phyloP scores from a whole-genome alignment of 2,329 filamentous ascomycete species.

The Fusarium papillatum region DNA sequence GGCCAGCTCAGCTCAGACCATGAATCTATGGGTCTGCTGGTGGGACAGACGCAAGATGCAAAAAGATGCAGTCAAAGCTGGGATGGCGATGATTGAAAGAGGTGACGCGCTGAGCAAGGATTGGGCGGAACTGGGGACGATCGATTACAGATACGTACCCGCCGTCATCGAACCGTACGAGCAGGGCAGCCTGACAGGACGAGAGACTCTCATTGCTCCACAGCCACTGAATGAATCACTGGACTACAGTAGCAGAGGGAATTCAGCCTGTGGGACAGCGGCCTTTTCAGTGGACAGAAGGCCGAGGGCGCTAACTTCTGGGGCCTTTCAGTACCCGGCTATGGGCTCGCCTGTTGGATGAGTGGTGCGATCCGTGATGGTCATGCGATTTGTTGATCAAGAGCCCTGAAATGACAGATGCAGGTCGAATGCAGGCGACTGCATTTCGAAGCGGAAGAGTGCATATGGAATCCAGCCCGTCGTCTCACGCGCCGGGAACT shows the following conservation, averaged over 20 bases:
- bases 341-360: not conserved
- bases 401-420: conserved; percentile 1
- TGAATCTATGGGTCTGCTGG: conserved; percentile 9
- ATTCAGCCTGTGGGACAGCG: conserved; percentile 1
- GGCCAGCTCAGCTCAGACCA: conserved; percentile 15
- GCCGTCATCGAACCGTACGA: conserved; percentile 20
- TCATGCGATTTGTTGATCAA: conserved; percentile 10
- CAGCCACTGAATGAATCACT: not conserved
- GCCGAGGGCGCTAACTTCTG: conserved; percentile 3
- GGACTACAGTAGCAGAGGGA: not conserved
- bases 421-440: conserved; percentile 4
- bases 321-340: not conserved
- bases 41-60: conserved; percentile 23
- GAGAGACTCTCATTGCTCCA: conserved; percentile 9
- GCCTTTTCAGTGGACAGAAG: conserved; percentile 5
- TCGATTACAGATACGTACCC: conserved; percentile 38
- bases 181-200: conserved; percentile 7
- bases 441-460: not conserved
- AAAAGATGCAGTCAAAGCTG: conserved; percentile 27
- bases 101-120: conserved; percentile 41
- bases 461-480: not conserved
- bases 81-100: conserved; percentile 35
- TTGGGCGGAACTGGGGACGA: conserved; percentile 35
- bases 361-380: conserved; percentile 11
- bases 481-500: not conserved